A percentile compares a stretch with the other conserved stretches of the same genome.
Conservation (phyloP, 1,284 basidiomycete genomes). For the Erythrobasidium hasegawianum region DNA sequence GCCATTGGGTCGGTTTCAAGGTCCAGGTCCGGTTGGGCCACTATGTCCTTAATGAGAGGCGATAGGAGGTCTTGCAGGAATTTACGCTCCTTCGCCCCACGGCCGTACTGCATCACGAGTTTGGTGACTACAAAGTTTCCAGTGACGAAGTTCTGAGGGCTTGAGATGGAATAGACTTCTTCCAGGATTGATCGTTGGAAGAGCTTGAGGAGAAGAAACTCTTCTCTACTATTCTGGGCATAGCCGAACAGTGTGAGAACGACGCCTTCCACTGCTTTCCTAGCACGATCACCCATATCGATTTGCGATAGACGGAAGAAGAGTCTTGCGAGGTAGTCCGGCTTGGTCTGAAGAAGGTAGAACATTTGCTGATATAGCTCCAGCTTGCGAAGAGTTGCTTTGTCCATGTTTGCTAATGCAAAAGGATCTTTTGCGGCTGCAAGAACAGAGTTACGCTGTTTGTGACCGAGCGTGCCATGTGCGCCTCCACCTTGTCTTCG, state of each 20-base stretch:
- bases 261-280: conserved; percentile 73
- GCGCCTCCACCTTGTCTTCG: conserved; percentile 65
- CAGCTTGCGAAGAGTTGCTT: conserved; percentile 78
- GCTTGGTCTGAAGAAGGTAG: conserved; percentile 84
- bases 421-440: conserved; percentile 86
- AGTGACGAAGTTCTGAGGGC: conserved; percentile 62
- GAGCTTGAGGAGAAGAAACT: conserved; percentile 86
- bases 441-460: conserved; percentile 58
- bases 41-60: conserved; percentile 68
- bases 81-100: conserved; percentile 70
- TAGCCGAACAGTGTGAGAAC: conserved; percentile 90
- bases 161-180: conserved; percentile 62
- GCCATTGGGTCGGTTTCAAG: conserved; percentile 74
- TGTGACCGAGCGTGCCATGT: conserved; percentile 60
- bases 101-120: conserved; percentile 83
- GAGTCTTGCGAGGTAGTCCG: conserved; percentile 81
- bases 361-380: conserved; percentile 97
- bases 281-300: conserved; percentile 49
- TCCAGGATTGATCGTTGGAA: conserved; percentile 84
- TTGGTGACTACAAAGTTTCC: conserved; percentile 73
- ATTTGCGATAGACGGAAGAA: conserved; percentile 61
- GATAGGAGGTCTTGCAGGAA: conserved; percentile 80
- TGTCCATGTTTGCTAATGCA: conserved; percentile 78
- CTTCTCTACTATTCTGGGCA: conserved; percentile 89
- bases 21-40: conserved; percentile 71